Conservation (phyloP, 2,329 filamentous ascomycete genomes). For the Helotiales sp. region DNA sequence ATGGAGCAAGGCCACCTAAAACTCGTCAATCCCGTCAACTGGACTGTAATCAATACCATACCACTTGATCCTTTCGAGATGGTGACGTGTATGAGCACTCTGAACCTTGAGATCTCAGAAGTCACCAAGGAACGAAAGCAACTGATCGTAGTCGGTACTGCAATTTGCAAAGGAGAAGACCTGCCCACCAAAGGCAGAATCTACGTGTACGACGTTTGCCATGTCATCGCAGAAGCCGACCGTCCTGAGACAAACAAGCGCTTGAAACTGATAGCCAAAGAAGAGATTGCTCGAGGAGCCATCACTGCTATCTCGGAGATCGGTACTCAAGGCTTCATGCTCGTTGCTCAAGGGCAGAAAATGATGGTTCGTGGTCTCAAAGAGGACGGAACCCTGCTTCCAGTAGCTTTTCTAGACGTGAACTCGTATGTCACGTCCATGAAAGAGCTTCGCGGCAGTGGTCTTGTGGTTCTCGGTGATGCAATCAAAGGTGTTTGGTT, state of each 20-base stretch:
- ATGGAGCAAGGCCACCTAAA: slow-evolving; percentile 73
- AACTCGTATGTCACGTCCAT: slow-evolving; percentile 88
- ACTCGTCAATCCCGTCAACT: slow-evolving; percentile 74
- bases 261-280: slow-evolving; percentile 82
- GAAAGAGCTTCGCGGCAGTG: slow-evolving; percentile 79
- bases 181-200: slow-evolving; percentile 81
- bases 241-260: slow-evolving; percentile 82
- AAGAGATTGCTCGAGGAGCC: slow-evolving; percentile 88
- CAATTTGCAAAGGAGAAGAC: slow-evolving; percentile 86
- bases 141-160: slow-evolving; percentile 82
- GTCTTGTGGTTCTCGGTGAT: slow-evolving; percentile 85
- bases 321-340: slow-evolving; percentile 83
- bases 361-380: slow-evolving; percentile 95
- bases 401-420: slow-evolving; percentile 97
- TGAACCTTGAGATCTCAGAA: slow-evolving; percentile 89
- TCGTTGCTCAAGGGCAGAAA: slow-evolving; percentile 92
- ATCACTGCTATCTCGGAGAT: slow-evolving; percentile 85
- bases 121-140: slow-evolving; percentile 82
- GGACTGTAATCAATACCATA: slow-evolving; percentile 76
- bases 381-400: slow-evolving; percentile 88
- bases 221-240: slow-evolving; percentile 86
- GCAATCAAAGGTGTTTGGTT: slow-evolving; percentile 95
- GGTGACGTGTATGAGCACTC: slow-evolving; percentile 77
- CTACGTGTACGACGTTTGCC: slow-evolving; percentile 88
- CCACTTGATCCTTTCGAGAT: slow-evolving; percentile 73